Evolutionary conservation across 2,329 filamentous ascomycete species (phyloP).

Genomic region (Calonectria pseudoreteaudii): DNA sequence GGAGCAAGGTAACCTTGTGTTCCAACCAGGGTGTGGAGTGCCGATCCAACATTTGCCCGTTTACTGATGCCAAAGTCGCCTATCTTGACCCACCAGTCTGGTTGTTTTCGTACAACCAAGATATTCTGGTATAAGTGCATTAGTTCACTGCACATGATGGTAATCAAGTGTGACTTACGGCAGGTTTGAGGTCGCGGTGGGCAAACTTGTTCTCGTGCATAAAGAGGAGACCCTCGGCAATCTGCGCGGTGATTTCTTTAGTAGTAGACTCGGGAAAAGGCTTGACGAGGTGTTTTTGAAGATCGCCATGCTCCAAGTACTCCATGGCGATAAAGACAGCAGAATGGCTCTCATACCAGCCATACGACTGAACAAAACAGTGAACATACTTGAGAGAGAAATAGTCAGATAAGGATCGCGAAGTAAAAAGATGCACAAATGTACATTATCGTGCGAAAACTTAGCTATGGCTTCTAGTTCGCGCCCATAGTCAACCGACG

Average conservation of each 20-base stretch:
- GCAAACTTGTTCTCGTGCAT: conserved; percentile 2
- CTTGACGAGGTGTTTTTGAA: not conserved
- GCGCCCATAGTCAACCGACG: not conserved
- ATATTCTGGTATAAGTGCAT: not conserved
- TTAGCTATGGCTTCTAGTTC: conserved; percentile 6
- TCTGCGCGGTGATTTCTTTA: not conserved
- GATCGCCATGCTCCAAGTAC: not conserved
- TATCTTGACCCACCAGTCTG: conserved; percentile 17
- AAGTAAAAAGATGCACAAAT: not conserved
- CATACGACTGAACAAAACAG: not conserved
- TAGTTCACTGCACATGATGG: not conserved
- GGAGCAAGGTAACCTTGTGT: not conserved
- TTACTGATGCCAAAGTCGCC: conserved; percentile 17
- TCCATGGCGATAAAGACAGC: conserved; percentile 14
- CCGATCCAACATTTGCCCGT: not conserved
- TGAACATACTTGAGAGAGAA: not conserved
- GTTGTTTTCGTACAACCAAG: not conserved
- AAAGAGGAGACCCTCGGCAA: not conserved
- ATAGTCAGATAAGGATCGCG: not conserved
- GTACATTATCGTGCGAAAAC: not conserved
- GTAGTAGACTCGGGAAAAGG: not conserved
- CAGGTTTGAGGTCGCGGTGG: conserved; percentile 8
- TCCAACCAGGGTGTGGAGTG: not conserved
- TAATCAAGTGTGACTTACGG: not conserved
- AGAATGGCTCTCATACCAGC: conserved; percentile 6